Base-by-base conservation (phyloP, 805 yeast species). In the Starmerella stigmatis region DNA sequence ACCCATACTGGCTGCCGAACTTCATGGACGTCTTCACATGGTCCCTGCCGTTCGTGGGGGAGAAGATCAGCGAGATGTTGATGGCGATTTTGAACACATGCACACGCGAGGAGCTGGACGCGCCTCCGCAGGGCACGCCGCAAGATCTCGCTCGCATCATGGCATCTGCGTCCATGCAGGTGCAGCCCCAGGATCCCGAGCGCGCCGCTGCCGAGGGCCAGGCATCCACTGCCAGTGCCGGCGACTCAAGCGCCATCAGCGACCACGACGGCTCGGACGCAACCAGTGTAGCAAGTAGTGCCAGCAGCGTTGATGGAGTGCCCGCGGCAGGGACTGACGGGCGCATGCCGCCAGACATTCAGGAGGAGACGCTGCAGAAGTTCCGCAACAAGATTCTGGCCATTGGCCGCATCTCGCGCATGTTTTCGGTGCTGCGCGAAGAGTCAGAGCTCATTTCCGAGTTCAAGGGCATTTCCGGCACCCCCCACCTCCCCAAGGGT, bases 1-100 rank as follows among this genome's bases (percentile, higher is more conserved):
- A 89, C 64, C 98, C 98, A 1, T 89, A 92, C 65, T 86, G 94
- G 86, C 70, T 92, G 54, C 97, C 97, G 7, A 86, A 86, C 62
- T 85, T 88, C 57, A 86, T 88, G 94, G 96, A 92, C 63, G 95
- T 89, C 6, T 89, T 89, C 64, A 81, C 94, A 10, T 92, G 97
- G 97, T 84, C 96, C 2, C 69, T 89, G 46, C 98, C 97, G 7
- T 89, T 92, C 68, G 96, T 92, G 20, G 97, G 96, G 17, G 96
- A 89, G 62, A 85, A 92, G 60, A 83, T 88, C 44, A 84, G 94
- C 12, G 97, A 92, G 61, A 88, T 89, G 81, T 71, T 89, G 59
- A 82, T 86, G 19, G 76, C 92, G 0, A 83, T 89, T 31, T 72
- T 92, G 61, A 89, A 89, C 63, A 84, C 92, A 46, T 89, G 98